Base-by-base conservation (phyloP, 1,139 yeast genomes). In the Pneumocystis sp. region DNA sequence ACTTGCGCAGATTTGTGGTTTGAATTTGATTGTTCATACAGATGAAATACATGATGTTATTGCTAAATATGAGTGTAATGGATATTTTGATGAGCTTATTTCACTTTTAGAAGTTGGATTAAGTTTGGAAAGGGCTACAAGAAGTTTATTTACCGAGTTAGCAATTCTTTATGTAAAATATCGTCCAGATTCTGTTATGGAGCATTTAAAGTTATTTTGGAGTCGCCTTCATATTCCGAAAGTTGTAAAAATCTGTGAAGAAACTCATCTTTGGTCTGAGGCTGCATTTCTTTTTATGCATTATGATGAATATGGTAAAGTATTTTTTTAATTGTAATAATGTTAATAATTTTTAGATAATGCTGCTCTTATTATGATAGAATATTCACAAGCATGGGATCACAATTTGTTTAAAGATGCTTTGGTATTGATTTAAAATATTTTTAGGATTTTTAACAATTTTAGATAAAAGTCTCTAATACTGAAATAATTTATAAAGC, bases 291-390 rank as follows among this genome's bases (percentile, higher is more conserved):
- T 93, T 75, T 91, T 93, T 79, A 91, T 97, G 74, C 99, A 93
- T 76, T 93, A 93, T 75, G 98, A 93, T 76, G 98, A 95, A 79
- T 95, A 97, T 96, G 99, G 95, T 77, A 93, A 93, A 76, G 98
- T 98, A 68, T 93, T 97, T 60, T 82, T 93, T 76, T 86, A 97
- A n/a, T 89, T 93, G 93, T 93, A 93, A 93, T 76, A 90, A 85
- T 75, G 86, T 96, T 3, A 90, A 95, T 68, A 88, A 87, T 12
- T 44, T 44, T 44, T 21, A 44, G 56, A 44, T 44, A 44, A 44
- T 44, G 21, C 56, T 7, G 56, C 56, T 8, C 56, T 19, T 21
- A 44, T 44, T 19, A 44, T 44, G 56, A 37, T 59, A 59, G 40
- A 39, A n/a, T 25, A 59, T 37, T 35, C 61, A 8, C 42, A 59